Evolutionary conservation across 2,329 filamentous ascomycete genomes (phyloP).

Genomic region (Pseudocercospora cruenta): DNA sequence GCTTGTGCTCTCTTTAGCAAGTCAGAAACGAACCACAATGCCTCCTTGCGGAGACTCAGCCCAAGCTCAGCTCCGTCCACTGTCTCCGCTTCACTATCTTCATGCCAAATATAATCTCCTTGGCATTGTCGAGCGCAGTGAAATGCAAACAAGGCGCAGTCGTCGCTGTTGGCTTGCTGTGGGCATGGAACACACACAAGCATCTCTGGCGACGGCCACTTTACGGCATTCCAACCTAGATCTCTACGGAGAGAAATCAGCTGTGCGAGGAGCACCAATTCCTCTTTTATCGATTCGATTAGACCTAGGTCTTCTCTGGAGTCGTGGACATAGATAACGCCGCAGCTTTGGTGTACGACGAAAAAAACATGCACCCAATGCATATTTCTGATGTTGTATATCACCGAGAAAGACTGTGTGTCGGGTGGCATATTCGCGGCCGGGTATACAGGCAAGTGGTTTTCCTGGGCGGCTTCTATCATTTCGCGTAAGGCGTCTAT

Average conservation of each 20-base stretch:
- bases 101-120: background rate
- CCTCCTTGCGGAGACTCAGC: background rate
- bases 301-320: background rate
- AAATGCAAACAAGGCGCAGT: background rate
- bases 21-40: background rate
- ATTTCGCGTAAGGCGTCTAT: background rate
- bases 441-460: background rate
- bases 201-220: background rate
- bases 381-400: background rate
- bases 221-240: background rate
- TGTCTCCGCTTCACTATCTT: background rate
- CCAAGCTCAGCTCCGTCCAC: background rate
- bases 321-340: background rate
- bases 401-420: background rate
- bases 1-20: background rate
- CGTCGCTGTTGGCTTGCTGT: background rate
- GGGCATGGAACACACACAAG: background rate
- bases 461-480: background rate
- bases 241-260: background rate
- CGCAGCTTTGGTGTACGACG: background rate
- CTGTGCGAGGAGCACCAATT: background rate
- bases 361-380: background rate
- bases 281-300: background rate
- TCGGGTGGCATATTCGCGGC: background rate
- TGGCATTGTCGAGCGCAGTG: background rate